Conservation (phyloP, 2,329 filamentous ascomycete genomes). For the Xylaria sp. region DNA sequence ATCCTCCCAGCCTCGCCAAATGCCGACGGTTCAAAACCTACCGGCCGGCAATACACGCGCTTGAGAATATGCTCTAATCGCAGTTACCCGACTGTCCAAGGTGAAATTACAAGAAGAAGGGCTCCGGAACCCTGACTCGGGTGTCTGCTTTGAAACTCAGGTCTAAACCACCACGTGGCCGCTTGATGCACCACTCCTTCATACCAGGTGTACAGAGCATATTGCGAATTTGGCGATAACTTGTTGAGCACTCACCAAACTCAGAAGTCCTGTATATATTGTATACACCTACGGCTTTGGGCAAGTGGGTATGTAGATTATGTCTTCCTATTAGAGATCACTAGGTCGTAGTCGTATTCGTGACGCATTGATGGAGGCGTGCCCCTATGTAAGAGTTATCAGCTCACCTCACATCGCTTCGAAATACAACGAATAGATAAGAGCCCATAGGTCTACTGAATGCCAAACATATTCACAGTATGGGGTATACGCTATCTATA, state of each 20-base stretch:
- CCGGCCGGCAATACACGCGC: background rate
- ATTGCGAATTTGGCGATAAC: background rate
- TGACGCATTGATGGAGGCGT: background rate
- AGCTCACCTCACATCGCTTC: background rate
- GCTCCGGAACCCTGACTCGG: background rate
- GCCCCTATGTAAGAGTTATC: background rate
- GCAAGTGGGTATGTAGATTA: background rate
- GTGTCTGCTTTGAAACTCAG: background rate
- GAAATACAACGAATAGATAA: background rate
- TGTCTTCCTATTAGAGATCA: background rate
- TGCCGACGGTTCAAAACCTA: background rate
- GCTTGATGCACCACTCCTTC: background rate
- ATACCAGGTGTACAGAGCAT: too few relatives aligned
- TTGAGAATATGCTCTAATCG: background rate
- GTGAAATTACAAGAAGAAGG: background rate
- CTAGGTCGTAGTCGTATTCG: background rate
- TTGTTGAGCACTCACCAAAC: background rate
- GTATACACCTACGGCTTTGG: too few relatives aligned
- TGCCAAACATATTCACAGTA: slow-evolving; percentile 8
- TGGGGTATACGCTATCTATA: slow-evolving; percentile 43
- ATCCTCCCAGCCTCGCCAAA: background rate
- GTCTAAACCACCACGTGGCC: background rate
- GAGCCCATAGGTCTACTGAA: background rate
- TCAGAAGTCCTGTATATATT: too few relatives aligned
- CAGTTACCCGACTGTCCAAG: background rate